These are phyloP conservation scores for Fusarium buxicola DNA, from an alignment of 2,329 filamentous ascomycete species.

Conservation along the genomic window DNA sequence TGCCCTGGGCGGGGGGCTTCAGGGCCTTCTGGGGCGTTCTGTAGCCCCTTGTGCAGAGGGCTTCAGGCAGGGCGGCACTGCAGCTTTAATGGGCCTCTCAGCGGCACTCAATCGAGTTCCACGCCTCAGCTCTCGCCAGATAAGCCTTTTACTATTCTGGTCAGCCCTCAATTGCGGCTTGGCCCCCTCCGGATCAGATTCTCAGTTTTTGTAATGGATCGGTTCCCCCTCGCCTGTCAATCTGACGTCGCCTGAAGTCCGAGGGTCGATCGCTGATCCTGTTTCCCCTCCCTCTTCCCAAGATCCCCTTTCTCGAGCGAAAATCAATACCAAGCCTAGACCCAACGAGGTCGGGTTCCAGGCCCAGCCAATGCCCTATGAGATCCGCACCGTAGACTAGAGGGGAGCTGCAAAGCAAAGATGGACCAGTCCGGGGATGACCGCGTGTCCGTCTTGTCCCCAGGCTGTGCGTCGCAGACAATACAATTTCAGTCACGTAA, in stretches of 20 bases:
- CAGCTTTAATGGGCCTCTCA: slow-evolving; percentile 10
- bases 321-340: slow-evolving; percentile 26
- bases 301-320: slow-evolving; percentile 21
- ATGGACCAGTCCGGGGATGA: slow-evolving; percentile 40
- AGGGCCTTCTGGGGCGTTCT: slow-evolving; percentile 17
- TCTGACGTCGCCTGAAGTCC: slow-evolving; percentile 5
- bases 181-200: slow-evolving; percentile 6
- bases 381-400: slow-evolving; percentile 37
- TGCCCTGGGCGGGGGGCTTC: slow-evolving; percentile 22
- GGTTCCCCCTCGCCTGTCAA: slow-evolving; percentile 1
- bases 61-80: slow-evolving; percentile 27
- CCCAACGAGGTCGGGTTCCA: slow-evolving; percentile 29
- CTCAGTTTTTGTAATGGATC: slow-evolving; percentile 21
- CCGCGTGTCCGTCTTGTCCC: slow-evolving; percentile 42
- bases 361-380: slow-evolving; percentile 40
- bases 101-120: slow-evolving; percentile 10
- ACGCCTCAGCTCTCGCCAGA: slow-evolving; percentile 7
- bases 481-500: slow-evolving; percentile 46
- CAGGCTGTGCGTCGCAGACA: slow-evolving; percentile 32
- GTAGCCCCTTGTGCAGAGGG: slow-evolving; percentile 25
- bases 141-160: slow-evolving; percentile 18
- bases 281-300: slow-evolving; percentile 13
- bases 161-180: slow-evolving; percentile 17
- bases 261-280: slow-evolving; percentile 3
- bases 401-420: slow-evolving; percentile 26